Evolutionary conservation across 2,329 filamentous ascomycete species (phyloP).

Genomic region (Fusarium nygamai): DNA sequence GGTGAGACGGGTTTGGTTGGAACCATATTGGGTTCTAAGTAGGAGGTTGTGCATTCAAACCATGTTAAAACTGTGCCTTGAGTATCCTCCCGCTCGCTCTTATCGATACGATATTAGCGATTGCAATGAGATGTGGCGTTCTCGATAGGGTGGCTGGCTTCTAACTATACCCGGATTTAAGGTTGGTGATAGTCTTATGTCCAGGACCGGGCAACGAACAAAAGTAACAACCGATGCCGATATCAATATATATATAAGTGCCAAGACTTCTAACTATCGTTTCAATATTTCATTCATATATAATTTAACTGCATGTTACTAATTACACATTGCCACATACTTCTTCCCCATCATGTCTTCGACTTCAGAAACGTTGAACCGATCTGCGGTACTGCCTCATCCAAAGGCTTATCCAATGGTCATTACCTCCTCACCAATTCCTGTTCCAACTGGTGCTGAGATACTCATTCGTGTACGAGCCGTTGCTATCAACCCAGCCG

Average conservation of each 20-base stretch:
- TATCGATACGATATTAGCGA: rapidly evolving
- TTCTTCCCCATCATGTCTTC: background rate
- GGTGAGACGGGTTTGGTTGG: no score
- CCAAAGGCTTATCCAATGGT: background rate
- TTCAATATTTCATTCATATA: rapidly evolving
- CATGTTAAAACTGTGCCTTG: no score
- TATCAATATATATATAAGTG: background rate
- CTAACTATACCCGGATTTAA: background rate
- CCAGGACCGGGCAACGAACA: background rate
- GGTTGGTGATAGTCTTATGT: background rate
- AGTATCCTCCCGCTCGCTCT: background rate
- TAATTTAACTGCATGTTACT: no score
- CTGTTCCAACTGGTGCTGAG: rapidly evolving
- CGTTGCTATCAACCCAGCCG: background rate
- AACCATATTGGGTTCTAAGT: no score
- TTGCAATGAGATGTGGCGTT: background rate
- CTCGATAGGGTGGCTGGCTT: no score
- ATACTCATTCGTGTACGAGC: background rate
- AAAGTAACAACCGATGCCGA: background rate
- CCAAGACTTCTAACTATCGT: rapidly evolving
- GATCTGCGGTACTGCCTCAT: background rate
- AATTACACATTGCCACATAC: no score
- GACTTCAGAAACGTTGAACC: background rate
- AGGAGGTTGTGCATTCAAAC: no score
- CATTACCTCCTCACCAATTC: background rate